Percentiles rank a stretch among this genome's conserved stretches.
These are phyloP conservation scores for Sugiyamaella americana DNA, from an alignment of 805 yeast species.

Conservation along the genomic window DNA sequence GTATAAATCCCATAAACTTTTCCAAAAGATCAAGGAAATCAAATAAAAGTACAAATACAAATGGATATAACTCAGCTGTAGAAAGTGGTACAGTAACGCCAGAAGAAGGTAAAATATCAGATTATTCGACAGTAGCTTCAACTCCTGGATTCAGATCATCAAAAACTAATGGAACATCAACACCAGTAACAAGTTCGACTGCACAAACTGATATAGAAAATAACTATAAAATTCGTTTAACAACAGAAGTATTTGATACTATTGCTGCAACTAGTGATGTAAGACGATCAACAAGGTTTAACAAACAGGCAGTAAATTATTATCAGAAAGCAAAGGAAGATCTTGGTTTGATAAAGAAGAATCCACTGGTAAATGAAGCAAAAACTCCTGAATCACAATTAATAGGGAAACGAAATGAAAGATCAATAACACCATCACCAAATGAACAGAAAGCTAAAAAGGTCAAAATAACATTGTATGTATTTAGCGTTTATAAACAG, in stretches of 20 bases:
- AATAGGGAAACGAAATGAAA: background rate
- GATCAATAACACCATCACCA: conserved; percentile 11
- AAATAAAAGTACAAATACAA: background rate
- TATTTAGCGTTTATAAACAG: background rate
- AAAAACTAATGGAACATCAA: background rate
- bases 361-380: too few relatives aligned
- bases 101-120: background rate
- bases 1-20: background rate
- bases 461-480: conserved; percentile 15
- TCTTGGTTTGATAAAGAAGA: conserved; percentile 10
- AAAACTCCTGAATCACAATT: too few relatives aligned
- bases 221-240: conserved; percentile 22
- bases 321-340: conserved; percentile 17
- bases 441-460: conserved; percentile 7
- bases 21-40: background rate
- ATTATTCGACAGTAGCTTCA: too few relatives aligned
- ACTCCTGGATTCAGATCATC: background rate
- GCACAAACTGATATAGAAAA: conserved; percentile 8
- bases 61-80: background rate
- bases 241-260: conserved; percentile 19
- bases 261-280: conserved; percentile 16
- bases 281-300: conserved; percentile 11
- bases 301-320: conserved; percentile 10
- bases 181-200: background rate
- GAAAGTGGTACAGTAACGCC: background rate